Percentiles rank a stretch among this genome's conserved stretches.
phyloP scores from a whole-genome alignment of 2,329 filamentous ascomycete species.

The Grosmannia serpens region DNA sequence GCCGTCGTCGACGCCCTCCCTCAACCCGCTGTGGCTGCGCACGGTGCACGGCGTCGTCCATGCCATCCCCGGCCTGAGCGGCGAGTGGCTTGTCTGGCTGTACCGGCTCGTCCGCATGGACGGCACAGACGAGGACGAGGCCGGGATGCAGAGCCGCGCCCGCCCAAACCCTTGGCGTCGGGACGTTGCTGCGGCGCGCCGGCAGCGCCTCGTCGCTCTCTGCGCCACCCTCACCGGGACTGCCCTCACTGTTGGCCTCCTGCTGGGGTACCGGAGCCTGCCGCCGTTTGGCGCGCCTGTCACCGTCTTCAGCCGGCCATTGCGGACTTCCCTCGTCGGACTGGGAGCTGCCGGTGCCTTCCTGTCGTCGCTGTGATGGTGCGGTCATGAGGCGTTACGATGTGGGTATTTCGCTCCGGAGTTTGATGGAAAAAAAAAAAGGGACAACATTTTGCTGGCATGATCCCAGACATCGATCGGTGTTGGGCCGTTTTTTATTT shows the following conservation, averaged over 20 bases:
- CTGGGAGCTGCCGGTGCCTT: background rate
- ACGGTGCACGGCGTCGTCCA: constrained; percentile 22
- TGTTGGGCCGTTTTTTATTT: background rate
- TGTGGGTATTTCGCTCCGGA: background rate
- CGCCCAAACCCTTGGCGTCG: background rate
- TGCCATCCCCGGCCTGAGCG: constrained; percentile 19
- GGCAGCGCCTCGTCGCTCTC: constrained; percentile 19
- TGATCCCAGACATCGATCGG: background rate
- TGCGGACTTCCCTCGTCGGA: constrained; percentile 8
- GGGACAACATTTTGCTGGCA: background rate
- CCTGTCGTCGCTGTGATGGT: background rate
- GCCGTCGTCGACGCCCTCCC: too few relatives aligned
- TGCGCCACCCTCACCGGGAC: constrained; percentile 25
- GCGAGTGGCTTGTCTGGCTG: constrained; percentile 22
- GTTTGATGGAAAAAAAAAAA: background rate
- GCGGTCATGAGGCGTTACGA: background rate
- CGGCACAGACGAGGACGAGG: constrained; percentile 6
- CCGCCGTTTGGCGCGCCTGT: constrained; percentile 32
- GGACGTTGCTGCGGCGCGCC: constrained; percentile 6
- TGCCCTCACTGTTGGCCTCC: constrained; percentile 24
- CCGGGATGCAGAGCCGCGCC: too few relatives aligned
- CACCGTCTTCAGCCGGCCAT: constrained; percentile 29
- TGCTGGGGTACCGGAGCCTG: constrained; percentile 26
- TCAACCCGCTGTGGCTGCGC: constrained; percentile 11
- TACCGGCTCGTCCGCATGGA: constrained; percentile 13